Evolutionary conservation across 1,139 yeast genomes (phyloP), one percentile per base, ranked within the genome.

Genomic region (Geotrichum restrictum): DNA sequence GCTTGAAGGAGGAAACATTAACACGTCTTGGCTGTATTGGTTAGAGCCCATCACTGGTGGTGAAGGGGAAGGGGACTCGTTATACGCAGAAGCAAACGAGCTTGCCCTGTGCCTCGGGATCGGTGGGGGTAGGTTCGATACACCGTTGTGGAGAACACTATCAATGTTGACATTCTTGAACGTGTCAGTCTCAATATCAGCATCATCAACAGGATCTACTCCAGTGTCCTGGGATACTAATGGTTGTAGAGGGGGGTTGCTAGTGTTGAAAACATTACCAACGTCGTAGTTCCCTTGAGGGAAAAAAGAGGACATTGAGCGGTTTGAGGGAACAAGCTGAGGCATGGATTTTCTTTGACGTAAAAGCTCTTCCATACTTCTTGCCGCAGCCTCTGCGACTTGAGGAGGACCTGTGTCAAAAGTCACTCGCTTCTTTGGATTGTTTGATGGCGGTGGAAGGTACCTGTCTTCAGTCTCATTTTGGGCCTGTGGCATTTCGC

Each of bases 351-450:
- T 60, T 19, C 62, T 59, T 56, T 69, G 73, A 8, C 73, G 58
- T 58, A 70, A 55, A 39, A 70, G 63, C 56, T 70, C 74, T 42
- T 67, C 69, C 69, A 69, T 65, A 37, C 69, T 64, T 46, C 74
- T 53, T 16, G 71, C 72, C 1, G 74, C 74, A 0, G 74, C 74
- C 53, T 70, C 72, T 1, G 73, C 70, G 11, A 70, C 71, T 54
- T 69, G 64, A 2, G 73, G 73, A 8, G 73, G 73, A 22, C 58
- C 61, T n/a, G 62, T 59, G 53, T 68, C 65, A 53, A 70, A 70
- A 4, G 71, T 68, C n/a, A 70, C 74, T 41, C 69, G 60, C 57
- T 70, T 69, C 46, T 66, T 63, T 42, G 53, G 38, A 21, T 54
- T 57, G 42, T 55, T 36, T 27, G 60, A 52, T 16, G 53, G 51